A percentile compares a stretch with the other conserved stretches of the same genome.
phyloP scores from a whole-genome alignment of 2,329 filamentous ascomycete species.

The Alternaria ventricosa region DNA sequence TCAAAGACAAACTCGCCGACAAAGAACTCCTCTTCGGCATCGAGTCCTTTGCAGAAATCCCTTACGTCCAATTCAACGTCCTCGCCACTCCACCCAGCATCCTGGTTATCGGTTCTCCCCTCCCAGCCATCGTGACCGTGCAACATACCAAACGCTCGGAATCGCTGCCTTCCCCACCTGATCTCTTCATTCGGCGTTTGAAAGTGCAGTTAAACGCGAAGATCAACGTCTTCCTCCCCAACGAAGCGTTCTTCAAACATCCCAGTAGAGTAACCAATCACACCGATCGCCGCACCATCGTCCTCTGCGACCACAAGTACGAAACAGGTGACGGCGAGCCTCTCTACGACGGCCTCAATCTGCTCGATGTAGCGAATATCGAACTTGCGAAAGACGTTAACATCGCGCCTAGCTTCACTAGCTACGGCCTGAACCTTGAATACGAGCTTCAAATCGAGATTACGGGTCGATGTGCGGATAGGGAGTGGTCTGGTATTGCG shows the following conservation, averaged over 20 bases:
- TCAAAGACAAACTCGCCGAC: constrained; percentile 29
- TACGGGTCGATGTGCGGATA: constrained; percentile 36
- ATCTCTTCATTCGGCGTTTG: constrained; percentile 31
- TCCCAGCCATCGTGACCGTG: constrained; percentile 27
- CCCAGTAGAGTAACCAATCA: constrained; percentile 6
- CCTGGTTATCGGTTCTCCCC: constrained; percentile 19
- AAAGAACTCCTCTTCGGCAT: constrained; percentile 32
- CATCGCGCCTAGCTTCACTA: constrained; percentile 30
- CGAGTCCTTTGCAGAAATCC: constrained; percentile 24
- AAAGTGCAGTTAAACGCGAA: constrained; percentile 27
- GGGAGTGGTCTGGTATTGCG: constrained; percentile 24
- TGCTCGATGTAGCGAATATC: constrained; percentile 15
- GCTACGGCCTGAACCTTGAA: constrained; percentile 32
- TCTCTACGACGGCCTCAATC: constrained; percentile 22
- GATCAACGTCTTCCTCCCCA: constrained; percentile 23
- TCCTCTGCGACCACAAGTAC: constrained; percentile 27
- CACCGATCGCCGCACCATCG: constrained; percentile 12
- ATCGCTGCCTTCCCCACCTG: constrained; percentile 30
- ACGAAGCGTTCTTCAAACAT: constrained; percentile 6
- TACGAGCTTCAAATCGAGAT: constrained; percentile 33
- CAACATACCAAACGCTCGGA: constrained; percentile 34
- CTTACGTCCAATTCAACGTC: constrained; percentile 31
- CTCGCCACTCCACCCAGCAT: constrained; percentile 30
- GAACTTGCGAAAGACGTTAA: constrained; percentile 11
- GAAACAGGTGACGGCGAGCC: constrained; percentile 18